Conservation (phyloP, 331 rosid species). For the Malus hybrid region DNA sequence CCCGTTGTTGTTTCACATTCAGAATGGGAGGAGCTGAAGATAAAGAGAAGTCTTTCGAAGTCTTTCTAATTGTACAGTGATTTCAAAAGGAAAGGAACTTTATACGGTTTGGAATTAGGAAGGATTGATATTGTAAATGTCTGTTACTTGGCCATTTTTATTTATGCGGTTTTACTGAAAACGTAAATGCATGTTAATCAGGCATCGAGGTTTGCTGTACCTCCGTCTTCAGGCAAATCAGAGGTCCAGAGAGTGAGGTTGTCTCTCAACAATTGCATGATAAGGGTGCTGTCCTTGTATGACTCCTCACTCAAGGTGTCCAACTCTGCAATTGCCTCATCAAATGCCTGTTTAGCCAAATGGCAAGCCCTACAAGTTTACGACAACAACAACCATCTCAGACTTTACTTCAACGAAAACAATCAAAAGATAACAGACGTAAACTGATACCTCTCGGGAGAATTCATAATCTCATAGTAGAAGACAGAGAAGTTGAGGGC, state of each 20-base stretch:
- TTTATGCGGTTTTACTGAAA: neutral
- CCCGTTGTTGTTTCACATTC: neutral
- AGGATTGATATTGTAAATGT: neutral
- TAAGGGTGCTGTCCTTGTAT: slow-evolving; percentile 95
- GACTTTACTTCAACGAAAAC: slow-evolving; percentile 3
- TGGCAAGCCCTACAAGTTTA: slow-evolving; percentile 85
- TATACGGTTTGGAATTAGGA: neutral
- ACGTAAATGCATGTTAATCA: slow-evolving; percentile 4
- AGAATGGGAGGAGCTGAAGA: neutral
- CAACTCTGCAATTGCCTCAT: slow-evolving; percentile 97
- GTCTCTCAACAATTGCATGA: slow-evolving; percentile 98
- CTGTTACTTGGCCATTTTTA: neutral
- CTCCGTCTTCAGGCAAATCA: slow-evolving; percentile 99
- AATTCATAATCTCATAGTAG: slow-evolving; percentile 94
- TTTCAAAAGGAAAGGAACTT: neutral
- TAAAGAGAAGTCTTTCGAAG: neutral
- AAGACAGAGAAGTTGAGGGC: slow-evolving; percentile 99
- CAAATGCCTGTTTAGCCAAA: slow-evolving; percentile 97
- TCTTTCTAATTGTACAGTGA: neutral
- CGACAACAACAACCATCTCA: slow-evolving; percentile 10
- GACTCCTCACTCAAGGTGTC: slow-evolving; percentile 98
- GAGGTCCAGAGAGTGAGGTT: slow-evolving; percentile 99
- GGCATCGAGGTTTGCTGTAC: slow-evolving; percentile 27
- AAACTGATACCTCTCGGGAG: slow-evolving; percentile 73
- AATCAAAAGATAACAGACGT: slow-evolving; percentile 1